Conservation (phyloP, 2,329 filamentous ascomycete genomes). For the Fusarium sp. region DNA sequence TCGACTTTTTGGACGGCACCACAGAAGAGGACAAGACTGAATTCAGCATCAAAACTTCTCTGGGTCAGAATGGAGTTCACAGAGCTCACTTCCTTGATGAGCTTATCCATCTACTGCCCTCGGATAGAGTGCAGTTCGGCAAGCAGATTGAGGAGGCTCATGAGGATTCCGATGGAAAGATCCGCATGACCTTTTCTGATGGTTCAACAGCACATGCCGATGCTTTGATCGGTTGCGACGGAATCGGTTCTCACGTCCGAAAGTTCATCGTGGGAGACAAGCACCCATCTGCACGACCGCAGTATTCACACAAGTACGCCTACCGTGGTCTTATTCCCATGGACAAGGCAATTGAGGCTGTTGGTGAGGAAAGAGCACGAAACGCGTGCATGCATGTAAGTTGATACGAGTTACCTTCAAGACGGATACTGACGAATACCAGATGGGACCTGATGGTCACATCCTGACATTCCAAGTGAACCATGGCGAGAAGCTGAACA, state of each 20-base stretch:
- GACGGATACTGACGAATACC: not conserved
- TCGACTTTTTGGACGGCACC: slow-evolving; percentile 43
- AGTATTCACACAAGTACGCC: slow-evolving; percentile 68
- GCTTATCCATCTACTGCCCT: slow-evolving; percentile 54
- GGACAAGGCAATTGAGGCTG: slow-evolving; percentile 61
- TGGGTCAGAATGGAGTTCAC: slow-evolving; percentile 51
- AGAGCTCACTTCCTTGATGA: slow-evolving; percentile 57
- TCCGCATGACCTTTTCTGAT: slow-evolving; percentile 54
- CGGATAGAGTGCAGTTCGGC: slow-evolving; percentile 48
- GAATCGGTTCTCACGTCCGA: slow-evolving; percentile 69
- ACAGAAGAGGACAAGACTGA: slow-evolving; percentile 10
- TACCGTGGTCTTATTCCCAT: slow-evolving; percentile 64
- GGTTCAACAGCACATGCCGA: slow-evolving; percentile 55
- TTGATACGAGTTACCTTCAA: rapidly evolving
- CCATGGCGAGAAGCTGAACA: slow-evolving; percentile 66
- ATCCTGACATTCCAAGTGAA: slow-evolving; percentile 70
- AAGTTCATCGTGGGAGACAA: slow-evolving; percentile 60
- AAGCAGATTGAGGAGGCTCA: slow-evolving; percentile 52
- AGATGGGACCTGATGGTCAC: slow-evolving; percentile 64
- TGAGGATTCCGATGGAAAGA: slow-evolving; percentile 38
- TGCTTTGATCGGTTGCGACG: slow-evolving; percentile 70
- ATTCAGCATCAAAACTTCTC: slow-evolving; percentile 36
- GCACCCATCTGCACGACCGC: slow-evolving; percentile 52
- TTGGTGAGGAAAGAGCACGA: slow-evolving; percentile 55
- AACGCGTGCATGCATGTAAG: slow-evolving; percentile 48